Percentiles rank a stretch among this genome's conserved stretches.
phyloP scores from a whole-genome alignment of 331 rosid genomes.

The Pyracantha coccinea region DNA sequence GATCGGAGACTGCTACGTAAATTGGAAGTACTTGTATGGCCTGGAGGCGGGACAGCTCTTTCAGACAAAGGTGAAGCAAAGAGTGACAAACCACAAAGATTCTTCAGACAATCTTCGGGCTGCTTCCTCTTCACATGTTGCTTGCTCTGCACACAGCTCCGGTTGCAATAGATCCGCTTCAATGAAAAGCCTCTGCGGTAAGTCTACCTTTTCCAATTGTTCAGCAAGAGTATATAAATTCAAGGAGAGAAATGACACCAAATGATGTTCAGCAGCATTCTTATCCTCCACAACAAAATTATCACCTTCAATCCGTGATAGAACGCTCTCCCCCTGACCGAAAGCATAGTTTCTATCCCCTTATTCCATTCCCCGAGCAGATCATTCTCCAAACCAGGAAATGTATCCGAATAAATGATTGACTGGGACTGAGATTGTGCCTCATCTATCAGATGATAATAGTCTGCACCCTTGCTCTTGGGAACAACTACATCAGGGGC shows the following conservation, averaged over 20 bases:
- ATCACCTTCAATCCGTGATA: slow-evolving; percentile 58
- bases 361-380: slow-evolving; percentile 46
- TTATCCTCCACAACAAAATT: slow-evolving; percentile 59
- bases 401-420: slow-evolving; percentile 15
- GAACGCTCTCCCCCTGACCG: slow-evolving; percentile 44
- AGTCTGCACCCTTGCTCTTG: slow-evolving; percentile 76
- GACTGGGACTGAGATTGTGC: slow-evolving; percentile 45
- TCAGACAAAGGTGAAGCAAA: too few species aligned
- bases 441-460: slow-evolving; percentile 50
- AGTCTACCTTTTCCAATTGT: slow-evolving; percentile 51
- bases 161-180: slow-evolving; percentile 60
- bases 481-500: slow-evolving; percentile 40
- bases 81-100: neutral
- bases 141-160: slow-evolving; percentile 33
- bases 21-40: too few species aligned
- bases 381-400: slow-evolving; percentile 44
- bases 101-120: slow-evolving; percentile 20
- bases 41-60: too few species aligned
- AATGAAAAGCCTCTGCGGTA: slow-evolving; percentile 67
- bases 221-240: slow-evolving; percentile 69
- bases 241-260: slow-evolving; percentile 77
- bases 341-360: slow-evolving; percentile 65
- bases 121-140: slow-evolving; percentile 17
- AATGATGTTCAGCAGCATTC: slow-evolving; percentile 25
- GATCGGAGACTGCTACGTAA: too few species aligned